Evolutionary conservation across 1,139 yeast species (phyloP), one percentile per base, ranked within the genome.

Genomic region (Blastobotrys illinoisensis): DNA sequence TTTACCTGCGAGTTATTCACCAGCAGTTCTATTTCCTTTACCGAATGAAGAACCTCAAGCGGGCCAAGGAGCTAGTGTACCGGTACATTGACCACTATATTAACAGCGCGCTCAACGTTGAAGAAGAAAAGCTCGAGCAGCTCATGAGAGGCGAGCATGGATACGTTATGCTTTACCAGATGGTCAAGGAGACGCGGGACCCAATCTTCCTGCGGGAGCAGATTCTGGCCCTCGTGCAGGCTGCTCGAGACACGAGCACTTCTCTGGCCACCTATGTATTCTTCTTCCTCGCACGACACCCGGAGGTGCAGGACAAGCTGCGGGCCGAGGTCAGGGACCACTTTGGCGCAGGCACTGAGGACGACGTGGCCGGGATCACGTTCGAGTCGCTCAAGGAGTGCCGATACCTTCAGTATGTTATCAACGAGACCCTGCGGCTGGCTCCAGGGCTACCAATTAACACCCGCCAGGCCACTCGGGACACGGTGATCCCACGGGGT

Each of bases 191-290:
- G 55, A 77, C 81, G 5, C 71, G 77, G 58, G 75, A 79, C 62
- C 80, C 78, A 4, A 64, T 60, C 46, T 72, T 73, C 14, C 71
- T 79, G 59, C 72, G 80, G 53, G 81, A 79, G 63, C 81, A 79
- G 64, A 67, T 75, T 54, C 71, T 79, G 60, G 78, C 78, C 60
- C 74, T 79, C 57, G 67, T 79, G 59, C 70, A 78, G 44, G 82
- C 82, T 21, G 82, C 81, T 23, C 72, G 83, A 62, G 82, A 79
- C 63, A 79, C 83, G 28, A 79, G 82, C 40, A 81, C 82, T 1
- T 77, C 78, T 5, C 67, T 78, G 52, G 69, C 79, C 56, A 73
- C 80, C n/a, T 78, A 76, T 62, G 61, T 73, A 11, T 68, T 78
- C 56, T 77, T 68, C 58, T 80, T 77, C 61, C 69, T 79, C 53